phyloP scores from a whole-genome alignment of 208 protist species.

The Leishmania gerbilli region DNA sequence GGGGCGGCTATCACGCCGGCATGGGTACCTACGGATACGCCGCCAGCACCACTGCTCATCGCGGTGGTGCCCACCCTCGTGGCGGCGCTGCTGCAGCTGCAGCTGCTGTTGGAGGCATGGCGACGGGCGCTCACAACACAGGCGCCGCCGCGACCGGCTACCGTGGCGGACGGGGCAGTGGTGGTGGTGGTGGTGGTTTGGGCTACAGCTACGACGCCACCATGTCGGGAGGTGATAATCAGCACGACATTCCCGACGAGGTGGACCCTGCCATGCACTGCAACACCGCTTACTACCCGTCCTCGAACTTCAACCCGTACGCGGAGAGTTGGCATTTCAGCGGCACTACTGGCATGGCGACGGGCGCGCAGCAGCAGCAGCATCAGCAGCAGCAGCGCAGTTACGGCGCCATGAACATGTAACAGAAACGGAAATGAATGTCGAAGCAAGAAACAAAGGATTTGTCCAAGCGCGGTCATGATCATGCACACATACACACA shows the following conservation, averaged over 20 bases:
- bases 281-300: slow-evolving; percentile 12
- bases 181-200: neutral
- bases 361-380: neutral
- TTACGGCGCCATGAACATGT: slow-evolving; percentile 2
- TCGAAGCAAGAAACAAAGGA: neutral
- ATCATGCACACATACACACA: neutral
- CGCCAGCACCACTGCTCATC: slow-evolving; percentile 4
- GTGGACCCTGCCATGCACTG: slow-evolving; percentile 12
- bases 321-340: slow-evolving; percentile 30
- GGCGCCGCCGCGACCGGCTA: slow-evolving; percentile 12
- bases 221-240: slow-evolving; percentile 2
- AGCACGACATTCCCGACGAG: slow-evolving; percentile 1
- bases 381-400: slow-evolving; percentile 5
- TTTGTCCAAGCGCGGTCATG: neutral
- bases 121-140: neutral
- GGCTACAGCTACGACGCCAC: slow-evolving; percentile 2
- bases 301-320: slow-evolving; percentile 36
- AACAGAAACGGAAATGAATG: neutral
- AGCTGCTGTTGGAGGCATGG: neutral
- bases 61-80: slow-evolving; percentile 1
- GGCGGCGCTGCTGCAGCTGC: neutral
- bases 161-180: slow-evolving; percentile 18
- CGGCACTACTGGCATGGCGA: slow-evolving; percentile 16
- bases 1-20: slow-evolving; percentile 5
- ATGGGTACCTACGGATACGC: slow-evolving; percentile 21